These are phyloP conservation scores for Cercospora zeina DNA, from an alignment of 2,329 filamentous ascomycete species.

Conservation along the genomic window DNA sequence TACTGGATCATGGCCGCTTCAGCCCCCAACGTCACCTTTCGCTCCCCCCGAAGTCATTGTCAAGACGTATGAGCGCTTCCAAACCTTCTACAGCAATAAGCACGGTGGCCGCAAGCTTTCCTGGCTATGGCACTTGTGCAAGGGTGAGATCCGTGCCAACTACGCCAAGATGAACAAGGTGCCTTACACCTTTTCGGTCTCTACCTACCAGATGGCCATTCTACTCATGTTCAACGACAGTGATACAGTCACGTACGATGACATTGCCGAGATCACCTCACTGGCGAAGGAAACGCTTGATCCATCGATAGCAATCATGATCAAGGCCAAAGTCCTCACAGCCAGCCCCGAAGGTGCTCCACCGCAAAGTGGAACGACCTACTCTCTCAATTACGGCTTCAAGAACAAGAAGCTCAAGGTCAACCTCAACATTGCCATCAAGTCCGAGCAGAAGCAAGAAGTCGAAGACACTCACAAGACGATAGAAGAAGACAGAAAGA, in stretches of 20 bases:
- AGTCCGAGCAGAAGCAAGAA: conserved; percentile 94
- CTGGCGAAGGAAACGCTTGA: conserved; percentile 81
- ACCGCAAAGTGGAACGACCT: conserved; percentile 73
- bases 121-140: conserved; percentile 98
- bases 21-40: conserved; percentile 83
- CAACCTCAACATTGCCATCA: conserved; percentile 91
- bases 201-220: conserved; percentile 96
- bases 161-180: conserved; percentile 87
- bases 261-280: conserved; percentile 78
- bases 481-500: conserved; percentile 95
- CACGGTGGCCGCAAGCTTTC: conserved; percentile 95
- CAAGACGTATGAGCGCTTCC: conserved; percentile 85
- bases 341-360: conserved; percentile 72
- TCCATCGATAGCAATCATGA: conserved; percentile 77
- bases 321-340: conserved; percentile 88
- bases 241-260: conserved; percentile 80
- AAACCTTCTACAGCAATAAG: conserved; percentile 91
- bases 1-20: conserved; percentile 95
- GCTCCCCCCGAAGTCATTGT: conserved; percentile 81
- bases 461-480: conserved; percentile 98
- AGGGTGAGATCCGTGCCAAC: conserved; percentile 91
- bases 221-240: conserved; percentile 91
- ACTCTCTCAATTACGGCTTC: conserved; percentile 88
- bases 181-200: conserved; percentile 95
- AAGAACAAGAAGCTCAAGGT: conserved; percentile 98